Evolutionary conservation across 1,284 basidiomycete species (phyloP), one percentile per base, ranked within the genome.

Genomic region (Cryptococcus amylolentus): DNA sequence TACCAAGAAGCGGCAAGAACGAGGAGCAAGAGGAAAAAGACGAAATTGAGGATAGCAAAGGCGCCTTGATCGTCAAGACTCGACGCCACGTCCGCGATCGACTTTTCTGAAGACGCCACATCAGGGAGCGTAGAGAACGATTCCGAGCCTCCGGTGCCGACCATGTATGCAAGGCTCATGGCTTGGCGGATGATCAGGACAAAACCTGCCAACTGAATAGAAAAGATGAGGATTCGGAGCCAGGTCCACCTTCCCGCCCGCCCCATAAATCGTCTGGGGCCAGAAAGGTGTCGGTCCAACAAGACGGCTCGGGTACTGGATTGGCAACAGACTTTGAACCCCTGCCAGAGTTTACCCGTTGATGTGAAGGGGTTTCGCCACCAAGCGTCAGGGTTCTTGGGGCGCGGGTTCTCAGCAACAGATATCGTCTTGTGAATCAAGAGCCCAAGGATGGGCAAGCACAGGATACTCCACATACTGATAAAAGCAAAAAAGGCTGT

Each of bases 391-490:
- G 54, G 26, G 26, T 47, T 48, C 16, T 28, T 42, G 35, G 35
- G 20, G 6, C 18, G 16, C 14, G 52, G 42, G n/a, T 55, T 20
- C 13, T 39, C 40, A 14, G 55, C 52, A 13, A 26, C 47, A 10
- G 49, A 39, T 2, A 61, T 28, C 14, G 51, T 61, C 16, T 48
- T 13, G 47, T 57, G 56, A n/a, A 57, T 49, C 12, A 61, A 23
- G 20, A 52, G 35, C 7, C 45, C 56, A 14, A 61, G 13, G 14
- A 61, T 18, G 9, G 51, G 53, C 10, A 61, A 52, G 37, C 59
- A 57, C n/a, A 55, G 14, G 12, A 61, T 50, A 42, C 48, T 61
- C 59, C 59, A 61, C 28, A 57, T 27, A 48, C 52, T 57, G 51
- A 61, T 55, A 18, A 61, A 55, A 16, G 51, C 47, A 42, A 61